Evolutionary conservation across 306 rosid genomes (phyloP).

Genomic region (Prunus armeniaca): DNA sequence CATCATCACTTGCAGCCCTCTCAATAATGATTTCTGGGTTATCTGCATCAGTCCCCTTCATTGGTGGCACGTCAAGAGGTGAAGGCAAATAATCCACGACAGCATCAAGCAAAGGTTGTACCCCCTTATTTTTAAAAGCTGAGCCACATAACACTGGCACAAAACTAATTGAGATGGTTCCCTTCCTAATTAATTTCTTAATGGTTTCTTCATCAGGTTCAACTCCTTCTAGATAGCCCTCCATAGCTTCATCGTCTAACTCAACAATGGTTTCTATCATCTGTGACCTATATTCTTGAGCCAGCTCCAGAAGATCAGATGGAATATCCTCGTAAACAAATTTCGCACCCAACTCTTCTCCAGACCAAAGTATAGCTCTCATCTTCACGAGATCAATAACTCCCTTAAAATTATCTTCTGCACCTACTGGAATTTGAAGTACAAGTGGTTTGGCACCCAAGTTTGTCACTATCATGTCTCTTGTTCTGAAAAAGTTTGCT

Average conservation of each 20-base stretch:
- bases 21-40: slow-evolving; percentile 70
- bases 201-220: slow-evolving; percentile 82
- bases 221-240: slow-evolving; percentile 80
- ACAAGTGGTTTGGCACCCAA: slow-evolving; percentile 96
- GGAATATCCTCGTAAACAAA: slow-evolving; percentile 76
- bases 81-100: slow-evolving; percentile 96
- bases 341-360: slow-evolving; percentile 95
- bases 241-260: slow-evolving; percentile 82
- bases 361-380: slow-evolving; percentile 94
- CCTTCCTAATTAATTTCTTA: slow-evolving; percentile 72
- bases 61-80: slow-evolving; percentile 82
- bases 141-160: slow-evolving; percentile 97
- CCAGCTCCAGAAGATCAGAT: slow-evolving; percentile 61
- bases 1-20: slow-evolving; percentile 70
- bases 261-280: slow-evolving; percentile 82
- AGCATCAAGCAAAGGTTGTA: slow-evolving; percentile 91
- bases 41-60: slow-evolving; percentile 93
- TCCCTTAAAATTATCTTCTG: slow-evolving; percentile 83
- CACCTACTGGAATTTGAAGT: slow-evolving; percentile 80
- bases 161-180: slow-evolving; percentile 60
- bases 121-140: slow-evolving; percentile 97
- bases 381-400: slow-evolving; percentile 85
- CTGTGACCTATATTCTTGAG: slow-evolving; percentile 65
- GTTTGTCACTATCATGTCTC: slow-evolving; percentile 92
- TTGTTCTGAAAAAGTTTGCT: slow-evolving; percentile 86